Base-by-base conservation (phyloP, 2,329 filamentous ascomycete genomes). In the Atkinsonella texensis region DNA sequence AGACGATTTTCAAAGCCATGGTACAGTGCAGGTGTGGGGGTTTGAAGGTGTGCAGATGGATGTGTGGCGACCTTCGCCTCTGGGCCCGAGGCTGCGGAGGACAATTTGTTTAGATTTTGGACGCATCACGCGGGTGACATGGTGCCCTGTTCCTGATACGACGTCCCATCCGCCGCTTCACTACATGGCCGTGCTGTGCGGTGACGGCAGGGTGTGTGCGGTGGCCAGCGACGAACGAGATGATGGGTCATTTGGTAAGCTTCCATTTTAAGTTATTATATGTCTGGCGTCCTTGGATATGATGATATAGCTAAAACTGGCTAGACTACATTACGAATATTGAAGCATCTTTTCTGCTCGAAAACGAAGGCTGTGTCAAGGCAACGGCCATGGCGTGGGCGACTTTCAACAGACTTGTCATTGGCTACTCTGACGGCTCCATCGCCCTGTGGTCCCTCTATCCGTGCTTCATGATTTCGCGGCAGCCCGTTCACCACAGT, bases 401-500 rank as follows among this genome's bases (percentile, higher is more conserved):
- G 35, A 74, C 72, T 53, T 69, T 71, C 55, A 81, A 81, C 58
- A 73, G 77, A 20, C 63, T 82, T 40, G 75, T 70, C 0, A 65
- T 78, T 32, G 79, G 76, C 47, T 77, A 80, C 59, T 72, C 70
- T 0, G 79, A 82, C 54, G 79, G 79, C 33, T 77, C 74, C 18
- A 66, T 81, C 38, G 70, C 70, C 18, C 65, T 81, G 11, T 82
- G 78, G 78, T 81, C 77, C 11, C 58, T 81, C 42, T 67, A 68
- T 40, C 78, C 78, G 1, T 64, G 61, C 44, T 63, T 67, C 28
- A 63, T 79, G 48, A 65, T 81, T 31, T 72, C 73, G 42, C 72
- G 78, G 2, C 71, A 77, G 47, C 69, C 74, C 4, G 67, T 75
- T n/a, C 78, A 81, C 58, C 71, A 74, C 53, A 77, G 71, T 47